Conservation (phyloP, 2,329 filamentous ascomycete species). For the Ophiostoma quercus region DNA sequence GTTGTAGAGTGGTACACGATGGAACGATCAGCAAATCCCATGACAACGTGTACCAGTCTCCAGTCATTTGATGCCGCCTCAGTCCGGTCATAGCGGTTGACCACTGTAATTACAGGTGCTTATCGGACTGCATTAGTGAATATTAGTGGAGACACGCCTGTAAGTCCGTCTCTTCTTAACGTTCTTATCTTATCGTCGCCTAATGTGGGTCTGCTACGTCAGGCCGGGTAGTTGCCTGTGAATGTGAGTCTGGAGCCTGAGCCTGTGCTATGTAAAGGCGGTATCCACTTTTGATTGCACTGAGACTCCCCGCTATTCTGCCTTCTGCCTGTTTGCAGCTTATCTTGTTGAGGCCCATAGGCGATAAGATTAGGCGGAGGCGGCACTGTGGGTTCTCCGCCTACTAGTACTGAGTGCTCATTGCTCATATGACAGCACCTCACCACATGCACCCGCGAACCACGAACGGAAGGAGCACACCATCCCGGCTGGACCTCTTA, state of each 20-base stretch:
- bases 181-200: not conserved
- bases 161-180: not conserved
- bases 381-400: not conserved
- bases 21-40: not conserved
- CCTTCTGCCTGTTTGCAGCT: conserved; percentile 10
- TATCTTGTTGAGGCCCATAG: not conserved
- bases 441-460: not conserved
- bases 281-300: conserved; percentile 6
- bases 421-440: conserved; percentile 9
- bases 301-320: conserved; percentile 8
- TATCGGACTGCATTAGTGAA: not conserved
- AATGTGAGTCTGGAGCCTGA: too few relatives aligned
- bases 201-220: conserved; percentile 9
- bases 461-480: not conserved
- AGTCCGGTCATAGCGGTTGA: not conserved
- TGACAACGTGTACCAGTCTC: conserved; percentile 3
- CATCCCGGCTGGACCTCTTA: conserved; percentile 2
- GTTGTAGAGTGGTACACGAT: not conserved
- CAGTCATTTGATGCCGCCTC: not conserved
- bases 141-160: not conserved
- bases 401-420: not conserved
- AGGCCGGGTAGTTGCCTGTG: not conserved
- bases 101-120: conserved; percentile 14
- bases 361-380: not conserved
- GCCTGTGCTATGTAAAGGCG: not conserved